Evolutionary conservation across 768 basidiomycete species (phyloP).

Genomic region (Podaxis sp.): DNA sequence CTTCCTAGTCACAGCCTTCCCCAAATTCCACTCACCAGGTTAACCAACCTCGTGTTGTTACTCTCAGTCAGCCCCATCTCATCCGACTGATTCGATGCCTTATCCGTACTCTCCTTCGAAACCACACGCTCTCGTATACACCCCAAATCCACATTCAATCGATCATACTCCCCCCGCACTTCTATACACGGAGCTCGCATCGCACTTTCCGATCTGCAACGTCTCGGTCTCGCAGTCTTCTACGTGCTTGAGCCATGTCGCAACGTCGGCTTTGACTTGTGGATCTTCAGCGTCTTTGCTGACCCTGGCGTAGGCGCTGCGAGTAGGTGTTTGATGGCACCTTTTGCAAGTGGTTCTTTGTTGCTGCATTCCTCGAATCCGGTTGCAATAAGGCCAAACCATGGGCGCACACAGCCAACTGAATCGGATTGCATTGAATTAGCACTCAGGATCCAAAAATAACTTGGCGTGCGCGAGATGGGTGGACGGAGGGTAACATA

Average conservation of each 20-base stretch:
- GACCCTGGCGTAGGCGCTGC: slow-evolving; percentile 72
- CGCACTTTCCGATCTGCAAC: slow-evolving; percentile 86
- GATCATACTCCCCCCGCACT: slow-evolving; percentile 84
- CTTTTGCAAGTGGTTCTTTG: slow-evolving; percentile 66
- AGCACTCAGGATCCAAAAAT: too few relatives aligned
- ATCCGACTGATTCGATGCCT: slow-evolving; percentile 64
- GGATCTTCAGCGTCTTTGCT: slow-evolving; percentile 57
- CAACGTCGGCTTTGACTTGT: slow-evolving; percentile 70
- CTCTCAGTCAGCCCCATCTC: slow-evolving; percentile 70
- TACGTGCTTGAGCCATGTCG: slow-evolving; percentile 90
- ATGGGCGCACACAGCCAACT: background rate
- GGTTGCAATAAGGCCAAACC: slow-evolving; percentile 1
- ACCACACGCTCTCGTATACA: slow-evolving; percentile 86
- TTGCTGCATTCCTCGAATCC: slow-evolving; percentile 74
- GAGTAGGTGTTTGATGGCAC: slow-evolving; percentile 87
- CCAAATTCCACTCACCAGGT: slow-evolving; percentile 71
- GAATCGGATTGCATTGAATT: too few relatives aligned
- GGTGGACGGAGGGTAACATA: slow-evolving; percentile 28
- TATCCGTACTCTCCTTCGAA: slow-evolving; percentile 68
- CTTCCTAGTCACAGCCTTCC: slow-evolving; percentile 87
- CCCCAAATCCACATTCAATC: slow-evolving; percentile 90
- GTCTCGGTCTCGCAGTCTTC: slow-evolving; percentile 88
- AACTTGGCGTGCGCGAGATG: too few relatives aligned
- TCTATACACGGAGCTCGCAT: slow-evolving; percentile 87
- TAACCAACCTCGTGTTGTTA: slow-evolving; percentile 79